Percentiles rank a stretch among this genome's conserved stretches.
These are phyloP conservation scores for Rhizoclosmatium globosum DNA, from an alignment of 192 early-diverging fungal genomes.

Conservation along the genomic window DNA sequence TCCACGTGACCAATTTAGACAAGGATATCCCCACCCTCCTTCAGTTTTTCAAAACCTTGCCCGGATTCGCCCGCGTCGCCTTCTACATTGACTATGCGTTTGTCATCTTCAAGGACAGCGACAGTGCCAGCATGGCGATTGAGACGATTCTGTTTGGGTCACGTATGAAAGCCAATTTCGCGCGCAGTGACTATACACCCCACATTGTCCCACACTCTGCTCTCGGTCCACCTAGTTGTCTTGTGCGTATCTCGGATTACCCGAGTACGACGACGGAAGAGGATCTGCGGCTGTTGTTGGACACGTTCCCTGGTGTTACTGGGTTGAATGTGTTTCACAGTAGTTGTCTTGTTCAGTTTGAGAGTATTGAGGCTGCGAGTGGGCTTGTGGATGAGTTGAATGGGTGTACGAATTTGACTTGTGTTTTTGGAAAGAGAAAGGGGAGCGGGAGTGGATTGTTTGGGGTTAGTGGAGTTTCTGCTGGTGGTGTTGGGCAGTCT, in stretches of 20 bases:
- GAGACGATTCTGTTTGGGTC: slow-evolving; percentile 61
- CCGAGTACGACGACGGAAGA: slow-evolving; percentile 49
- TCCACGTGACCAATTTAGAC: slow-evolving; percentile 60
- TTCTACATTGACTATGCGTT: slow-evolving; percentile 65
- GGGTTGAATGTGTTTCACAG: slow-evolving; percentile 55
- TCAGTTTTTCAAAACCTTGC: slow-evolving; percentile 45
- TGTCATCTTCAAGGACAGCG: slow-evolving; percentile 52
- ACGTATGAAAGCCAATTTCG: slow-evolving; percentile 58
- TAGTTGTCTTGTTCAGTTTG: slow-evolving; percentile 53
- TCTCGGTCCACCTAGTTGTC: slow-evolving; percentile 48
- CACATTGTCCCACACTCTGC: slow-evolving; percentile 46
- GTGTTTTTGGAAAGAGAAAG: slow-evolving; percentile 56
- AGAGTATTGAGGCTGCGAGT: slow-evolving; percentile 37
- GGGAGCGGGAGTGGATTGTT: slow-evolving; percentile 19
- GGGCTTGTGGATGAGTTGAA: slow-evolving; percentile 52
- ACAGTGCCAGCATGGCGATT: slow-evolving; percentile 49
- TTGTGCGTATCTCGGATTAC: slow-evolving; percentile 57
- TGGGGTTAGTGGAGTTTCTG: neutral
- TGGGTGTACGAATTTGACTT: slow-evolving; percentile 54
- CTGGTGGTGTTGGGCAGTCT: neutral
- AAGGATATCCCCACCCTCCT: slow-evolving; percentile 44
- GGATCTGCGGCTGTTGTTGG: slow-evolving; percentile 48
- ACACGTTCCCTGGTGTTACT: slow-evolving; percentile 47
- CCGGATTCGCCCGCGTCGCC: slow-evolving; percentile 54
- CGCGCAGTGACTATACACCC: slow-evolving; percentile 58